Base-by-base conservation (phyloP, 768 basidiomycete species). In the Tulasnella sp. region DNA sequence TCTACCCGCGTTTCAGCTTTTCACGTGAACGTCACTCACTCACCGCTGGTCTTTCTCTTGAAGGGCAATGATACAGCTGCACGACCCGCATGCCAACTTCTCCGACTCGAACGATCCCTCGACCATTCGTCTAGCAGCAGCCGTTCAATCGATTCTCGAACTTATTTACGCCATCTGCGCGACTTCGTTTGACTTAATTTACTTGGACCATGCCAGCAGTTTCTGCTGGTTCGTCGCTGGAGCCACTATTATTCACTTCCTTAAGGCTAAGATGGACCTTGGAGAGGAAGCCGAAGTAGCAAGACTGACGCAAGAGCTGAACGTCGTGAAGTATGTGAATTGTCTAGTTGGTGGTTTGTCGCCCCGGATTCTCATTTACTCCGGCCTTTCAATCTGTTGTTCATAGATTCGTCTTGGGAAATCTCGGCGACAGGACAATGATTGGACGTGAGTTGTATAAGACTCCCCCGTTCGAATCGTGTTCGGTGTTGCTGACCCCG, bases 31-130 rank as follows among this genome's bases (percentile, higher is more conserved):
- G n/a, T 24, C 8, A 54, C 24, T 24, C 8, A 54, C 24, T 50
- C 0, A 31, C 28, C 14, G 31, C 54, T 12, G 37, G 42, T 9
- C 22, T 2, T 24, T 50, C 37, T 34, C 76, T 44, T 54, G 48
- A 31, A 37, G 94, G 18, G 90, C 92, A 7, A 90, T 87, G 18
- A 92, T 95, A 76, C 87, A 93, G 24, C 86, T 95, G 69, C 94
- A 94, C 83, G 94, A 95, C 82, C 92, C 93, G 3, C 93, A 94
- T 83, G 93, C 93, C 20, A 89, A 90, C 80, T 87, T 93, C 75
- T 87, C 87, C 37, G 86, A 85, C 72, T 87, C 88, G n/a, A 89
- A 90, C 50, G 94, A 93, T 82, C 88, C 90, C 64, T 94, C 92
- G 50, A 91, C 93, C 18, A 88, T 91, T 82, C 92, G 90, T 83